phyloP scores from a whole-genome alignment of 768 basidiomycete species.

The Suillus americanus region DNA sequence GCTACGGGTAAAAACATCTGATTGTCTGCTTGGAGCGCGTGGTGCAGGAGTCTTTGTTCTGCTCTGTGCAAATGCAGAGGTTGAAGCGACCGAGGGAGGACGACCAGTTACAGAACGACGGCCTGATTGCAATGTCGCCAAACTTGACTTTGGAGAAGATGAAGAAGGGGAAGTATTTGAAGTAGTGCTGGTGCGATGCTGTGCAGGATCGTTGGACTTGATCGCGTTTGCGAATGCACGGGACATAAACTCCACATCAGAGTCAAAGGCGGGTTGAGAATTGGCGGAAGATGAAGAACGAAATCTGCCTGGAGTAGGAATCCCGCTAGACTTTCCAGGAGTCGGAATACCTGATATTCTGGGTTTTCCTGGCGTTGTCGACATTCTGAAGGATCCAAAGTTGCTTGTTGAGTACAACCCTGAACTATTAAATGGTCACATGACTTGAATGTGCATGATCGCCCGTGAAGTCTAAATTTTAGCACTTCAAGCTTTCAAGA shows the following conservation, averaged over 20 bases:
- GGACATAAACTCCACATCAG: constrained; percentile 58
- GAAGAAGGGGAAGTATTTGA: constrained; percentile 42
- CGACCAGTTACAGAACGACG: constrained; percentile 51
- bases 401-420: background rate
- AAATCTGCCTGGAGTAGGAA: constrained; percentile 72
- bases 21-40: constrained; percentile 66
- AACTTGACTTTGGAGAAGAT: constrained; percentile 43
- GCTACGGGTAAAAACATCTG: constrained; percentile 53
- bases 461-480: background rate
- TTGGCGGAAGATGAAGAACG: constrained; percentile 62
- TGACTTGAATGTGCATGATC: constrained; percentile 1
- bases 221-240: constrained; percentile 80
- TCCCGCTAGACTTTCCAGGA: constrained; percentile 46
- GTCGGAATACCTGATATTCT: constrained; percentile 46
- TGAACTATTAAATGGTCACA: constrained; percentile 1
- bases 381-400: constrained; percentile 26
- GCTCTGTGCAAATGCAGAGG: constrained; percentile 41
- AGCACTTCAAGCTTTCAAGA: background rate
- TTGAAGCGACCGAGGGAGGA: constrained; percentile 62
- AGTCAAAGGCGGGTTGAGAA: constrained; percentile 29
- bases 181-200: constrained; percentile 51
- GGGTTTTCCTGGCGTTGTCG: constrained; percentile 43
- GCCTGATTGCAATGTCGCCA: constrained; percentile 43
- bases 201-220: constrained; percentile 76
- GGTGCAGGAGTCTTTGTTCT: constrained; percentile 54